Evolutionary conservation across 2,329 filamentous ascomycete genomes (phyloP), one percentile per base, ranked within the genome.

Genomic region (Venturia carpophila): DNA sequence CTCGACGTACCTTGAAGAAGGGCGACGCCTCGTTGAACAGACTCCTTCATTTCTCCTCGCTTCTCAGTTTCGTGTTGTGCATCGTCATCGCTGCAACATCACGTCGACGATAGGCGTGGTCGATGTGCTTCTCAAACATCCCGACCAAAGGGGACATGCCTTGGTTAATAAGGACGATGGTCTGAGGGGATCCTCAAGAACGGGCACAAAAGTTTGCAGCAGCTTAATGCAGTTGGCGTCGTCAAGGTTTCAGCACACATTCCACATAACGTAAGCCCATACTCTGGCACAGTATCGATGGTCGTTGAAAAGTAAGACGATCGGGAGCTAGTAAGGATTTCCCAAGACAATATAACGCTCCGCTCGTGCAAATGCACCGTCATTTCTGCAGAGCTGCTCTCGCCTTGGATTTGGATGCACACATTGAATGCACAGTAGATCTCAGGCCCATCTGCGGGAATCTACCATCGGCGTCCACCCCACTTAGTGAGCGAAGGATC

Each of bases 71-170:
- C 24, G 60, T 67, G 66, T 69, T 69, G 45, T 69, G 68, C 68
- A 69, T 69, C 9, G 68, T 69, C 68, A 69, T 69, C 2, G 67
- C 21, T 27, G 68, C 68, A 21, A 69, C 66, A 49, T 69, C 68
- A 27, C 68, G 66, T 45, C 68, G 62, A 15, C 68, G 68, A 42
- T 66, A 69, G n/a, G 67, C 67, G 19, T 64, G 61, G 56, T 69
- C 68, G 5, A 68, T 62, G 60, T 69, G 63, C 17, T 56, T 43
- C 17, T 55, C 63, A 49, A 69, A 69, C 19, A 55, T 65, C 13
- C 65, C 67, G 1, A n/a, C 19, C n/a, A 64, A 42, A 21, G 68
- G 68, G 7, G 62, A 68, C 56, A 68, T 30, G 10, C 30, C 47
- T 45, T 58, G 7, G 37, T 60, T 60, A 17, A 60, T 30, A 13